Conservation (phyloP, 2,329 filamentous ascomycete species). For the Aspergillus piperis region DNA sequence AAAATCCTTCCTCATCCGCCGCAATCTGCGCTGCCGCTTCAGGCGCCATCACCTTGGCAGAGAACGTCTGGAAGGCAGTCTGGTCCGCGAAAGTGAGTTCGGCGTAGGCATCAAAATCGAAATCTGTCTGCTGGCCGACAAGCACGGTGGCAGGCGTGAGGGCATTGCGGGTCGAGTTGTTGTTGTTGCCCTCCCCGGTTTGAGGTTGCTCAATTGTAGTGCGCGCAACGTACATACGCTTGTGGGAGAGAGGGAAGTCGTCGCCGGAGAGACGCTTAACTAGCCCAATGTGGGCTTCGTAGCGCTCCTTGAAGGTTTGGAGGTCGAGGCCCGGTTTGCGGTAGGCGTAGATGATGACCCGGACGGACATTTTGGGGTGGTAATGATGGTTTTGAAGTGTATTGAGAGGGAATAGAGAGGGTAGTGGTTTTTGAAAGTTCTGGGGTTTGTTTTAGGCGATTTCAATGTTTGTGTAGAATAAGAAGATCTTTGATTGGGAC, state of each 20-base stretch:
- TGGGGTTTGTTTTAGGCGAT: no score
- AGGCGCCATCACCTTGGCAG: slow-evolving; percentile 16
- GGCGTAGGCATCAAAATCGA: slow-evolving; percentile 24
- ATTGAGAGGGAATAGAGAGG: no score
- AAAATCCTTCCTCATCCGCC: slow-evolving; percentile 26
- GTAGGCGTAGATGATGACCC: slow-evolving; percentile 7
- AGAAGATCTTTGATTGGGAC: no score
- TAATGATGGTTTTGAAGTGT: no score
- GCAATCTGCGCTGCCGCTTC: slow-evolving; percentile 21
- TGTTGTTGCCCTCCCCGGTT: background rate
- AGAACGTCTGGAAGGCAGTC: slow-evolving; percentile 18
- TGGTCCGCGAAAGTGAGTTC: slow-evolving; percentile 24
- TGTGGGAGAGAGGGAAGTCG: slow-evolving; percentile 23
- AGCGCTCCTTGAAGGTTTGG: slow-evolving; percentile 24
- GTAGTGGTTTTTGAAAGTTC: no score
- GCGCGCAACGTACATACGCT: slow-evolving; percentile 23
- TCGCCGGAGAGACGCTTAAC: slow-evolving; percentile 21
- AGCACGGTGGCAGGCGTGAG: slow-evolving; percentile 21
- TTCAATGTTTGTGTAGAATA: rapidly evolving
- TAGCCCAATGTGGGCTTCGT: slow-evolving; percentile 23
- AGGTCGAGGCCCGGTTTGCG: slow-evolving; percentile 25
- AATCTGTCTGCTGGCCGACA: slow-evolving; percentile 21
- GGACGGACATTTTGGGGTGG: background rate
- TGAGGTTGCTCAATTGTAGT: slow-evolving; percentile 1
- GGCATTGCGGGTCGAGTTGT: slow-evolving; percentile 12